Percentiles rank a stretch among this genome's conserved stretches.
These are phyloP conservation scores for Trichophyton simii DNA, from an alignment of 2,329 filamentous ascomycete species.

Conservation along the genomic window DNA sequence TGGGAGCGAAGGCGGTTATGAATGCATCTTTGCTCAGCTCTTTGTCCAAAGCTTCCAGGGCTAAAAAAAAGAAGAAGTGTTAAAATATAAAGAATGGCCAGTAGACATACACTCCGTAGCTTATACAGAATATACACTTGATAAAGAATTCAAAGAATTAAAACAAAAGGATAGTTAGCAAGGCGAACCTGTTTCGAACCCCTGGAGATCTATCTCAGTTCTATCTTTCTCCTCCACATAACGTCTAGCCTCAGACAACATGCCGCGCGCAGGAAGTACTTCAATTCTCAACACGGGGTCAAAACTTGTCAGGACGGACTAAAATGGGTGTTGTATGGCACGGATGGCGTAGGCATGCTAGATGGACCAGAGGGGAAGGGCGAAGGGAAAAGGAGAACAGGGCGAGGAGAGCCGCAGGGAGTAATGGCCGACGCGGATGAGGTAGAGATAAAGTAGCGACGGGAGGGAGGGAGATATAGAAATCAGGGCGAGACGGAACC, in stretches of 20 bases:
- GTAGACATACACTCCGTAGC: no score
- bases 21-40: constrained; percentile 22
- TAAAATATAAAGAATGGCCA: background rate
- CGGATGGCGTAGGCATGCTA: background rate
- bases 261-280: background rate
- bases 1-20: constrained; percentile 23
- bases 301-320: background rate
- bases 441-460: background rate
- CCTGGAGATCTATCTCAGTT: background rate
- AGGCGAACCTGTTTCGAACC: background rate
- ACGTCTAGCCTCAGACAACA: background rate
- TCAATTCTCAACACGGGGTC: background rate
- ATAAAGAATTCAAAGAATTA: background rate
- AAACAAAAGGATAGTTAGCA: background rate
- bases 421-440: background rate
- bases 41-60: constrained; percentile 21
- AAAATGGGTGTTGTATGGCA: background rate
- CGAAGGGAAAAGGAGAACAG: background rate
- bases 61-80: constrained; percentile 9
- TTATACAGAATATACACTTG: background rate
- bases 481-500: background rate
- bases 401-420: background rate
- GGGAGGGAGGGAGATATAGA: constrained; percentile 1
- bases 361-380: background rate
- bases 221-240: background rate